phyloP scores from a whole-genome alignment of 129 eudicot species.

The Cynara cardunculus region DNA sequence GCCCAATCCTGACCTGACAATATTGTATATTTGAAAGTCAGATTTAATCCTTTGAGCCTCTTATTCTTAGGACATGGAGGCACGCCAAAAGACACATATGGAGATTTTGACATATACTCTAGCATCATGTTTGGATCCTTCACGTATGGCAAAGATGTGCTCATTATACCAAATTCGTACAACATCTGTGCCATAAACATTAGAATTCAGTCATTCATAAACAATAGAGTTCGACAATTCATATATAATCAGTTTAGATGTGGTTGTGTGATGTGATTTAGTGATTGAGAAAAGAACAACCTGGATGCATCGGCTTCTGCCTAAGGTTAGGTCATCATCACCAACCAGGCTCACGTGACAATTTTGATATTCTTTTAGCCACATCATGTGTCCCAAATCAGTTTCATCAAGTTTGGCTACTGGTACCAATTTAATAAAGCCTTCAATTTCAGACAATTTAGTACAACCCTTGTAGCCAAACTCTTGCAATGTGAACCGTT shows the following conservation, averaged over 20 bases:
- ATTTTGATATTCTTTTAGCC: constrained; percentile 28
- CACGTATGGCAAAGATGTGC: constrained; percentile 19
- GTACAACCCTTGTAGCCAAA: constrained; percentile 28
- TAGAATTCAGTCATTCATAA: neutral
- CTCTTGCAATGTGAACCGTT: constrained; percentile 23
- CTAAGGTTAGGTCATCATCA: constrained; percentile 12
- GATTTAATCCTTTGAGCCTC: constrained; percentile 21
- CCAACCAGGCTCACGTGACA: constrained; percentile 13
- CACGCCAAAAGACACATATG: constrained; percentile 7
- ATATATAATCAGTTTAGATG: neutral
- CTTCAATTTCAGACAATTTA: constrained; percentile 23
- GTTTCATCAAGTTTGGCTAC: constrained; percentile 14
- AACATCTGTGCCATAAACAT: constrained; percentile 21
- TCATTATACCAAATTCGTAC: constrained; percentile 35
- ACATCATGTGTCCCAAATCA: constrained; percentile 26
- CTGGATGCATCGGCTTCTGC: neutral
- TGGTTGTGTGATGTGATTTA: neutral
- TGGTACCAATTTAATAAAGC: constrained; percentile 20
- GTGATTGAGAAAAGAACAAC: neutral
- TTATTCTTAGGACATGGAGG: constrained; percentile 17
- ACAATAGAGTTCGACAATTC: no score
- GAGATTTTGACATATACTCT: neutral
- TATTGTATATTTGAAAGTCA: constrained; percentile 13
- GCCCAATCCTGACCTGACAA: constrained; percentile 9
- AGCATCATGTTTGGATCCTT: constrained; percentile 17